Percentiles rank a stretch among this genome's conserved stretches.
phyloP scores from a whole-genome alignment of 2,329 filamentous ascomycete species.

The Tolypocladium capitatum region DNA sequence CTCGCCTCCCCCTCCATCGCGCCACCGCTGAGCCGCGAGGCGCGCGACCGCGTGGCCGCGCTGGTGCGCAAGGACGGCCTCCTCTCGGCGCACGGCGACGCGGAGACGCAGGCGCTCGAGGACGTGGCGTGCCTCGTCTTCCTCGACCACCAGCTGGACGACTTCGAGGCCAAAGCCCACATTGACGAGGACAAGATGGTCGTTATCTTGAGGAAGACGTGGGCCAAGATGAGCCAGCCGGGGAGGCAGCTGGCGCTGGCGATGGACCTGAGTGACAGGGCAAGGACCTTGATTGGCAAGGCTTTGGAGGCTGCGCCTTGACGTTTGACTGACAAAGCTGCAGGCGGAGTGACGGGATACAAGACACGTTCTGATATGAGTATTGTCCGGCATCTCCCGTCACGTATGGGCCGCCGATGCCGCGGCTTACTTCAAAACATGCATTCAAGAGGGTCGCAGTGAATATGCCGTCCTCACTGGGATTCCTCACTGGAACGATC shows the following conservation, averaged over 20 bases:
- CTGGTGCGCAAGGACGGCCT: constrained; percentile 70
- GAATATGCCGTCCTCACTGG: too few species aligned
- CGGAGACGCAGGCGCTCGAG: constrained; percentile 63
- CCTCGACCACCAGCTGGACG: constrained; percentile 73
- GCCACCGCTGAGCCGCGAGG: constrained; percentile 28
- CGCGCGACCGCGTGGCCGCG: constrained; percentile 49
- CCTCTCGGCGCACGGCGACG: constrained; percentile 18
- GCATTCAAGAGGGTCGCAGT: too few species aligned
- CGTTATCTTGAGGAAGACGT: constrained; percentile 57
- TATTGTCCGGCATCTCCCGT: too few species aligned
- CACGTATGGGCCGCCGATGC: too few species aligned
- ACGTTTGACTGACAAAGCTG: too few species aligned
- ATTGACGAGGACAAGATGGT: constrained; percentile 67
- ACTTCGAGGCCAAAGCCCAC: constrained; percentile 54
- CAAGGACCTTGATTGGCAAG: constrained; percentile 46
- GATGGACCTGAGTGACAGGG: constrained; percentile 51
- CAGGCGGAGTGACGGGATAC: too few species aligned
- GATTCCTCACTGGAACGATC: too few species aligned
- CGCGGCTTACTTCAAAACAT: too few species aligned
- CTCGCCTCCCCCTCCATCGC: constrained; percentile 23
- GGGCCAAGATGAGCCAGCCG: constrained; percentile 57
- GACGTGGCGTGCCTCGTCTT: constrained; percentile 83
- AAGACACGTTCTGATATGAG: too few species aligned
- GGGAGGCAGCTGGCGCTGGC: constrained; percentile 51
- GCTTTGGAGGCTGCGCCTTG: constrained; percentile 30